Percentiles rank a stretch among this genome's conserved stretches.
These are phyloP conservation scores for Jatropha podagrica DNA, from an alignment of 441 rosid species.

Conservation along the genomic window DNA sequence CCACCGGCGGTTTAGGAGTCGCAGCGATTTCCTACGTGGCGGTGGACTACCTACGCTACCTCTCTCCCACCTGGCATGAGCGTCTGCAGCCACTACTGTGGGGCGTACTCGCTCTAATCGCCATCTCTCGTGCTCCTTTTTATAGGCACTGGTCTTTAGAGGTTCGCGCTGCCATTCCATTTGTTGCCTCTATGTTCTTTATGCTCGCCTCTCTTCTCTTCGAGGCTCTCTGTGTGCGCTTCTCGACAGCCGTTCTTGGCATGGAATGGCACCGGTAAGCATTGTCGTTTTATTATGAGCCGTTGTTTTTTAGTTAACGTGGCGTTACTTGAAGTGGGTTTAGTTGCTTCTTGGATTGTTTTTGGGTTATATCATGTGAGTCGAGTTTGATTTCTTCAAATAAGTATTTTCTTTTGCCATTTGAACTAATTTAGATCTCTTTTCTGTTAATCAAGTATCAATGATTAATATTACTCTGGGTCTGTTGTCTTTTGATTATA, in stretches of 20 bases:
- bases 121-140: conserved; percentile 67
- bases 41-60: conserved; percentile 73
- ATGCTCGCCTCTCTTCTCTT: conserved; percentile 71
- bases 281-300: background rate
- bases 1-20: conserved; percentile 62
- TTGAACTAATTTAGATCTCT: background rate
- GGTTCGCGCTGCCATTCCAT: conserved; percentile 65
- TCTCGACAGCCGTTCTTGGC: conserved; percentile 81
- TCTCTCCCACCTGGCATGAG: conserved; percentile 74
- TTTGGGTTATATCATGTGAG: background rate
- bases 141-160: conserved; percentile 85
- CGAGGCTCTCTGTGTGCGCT: conserved; percentile 86
- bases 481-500: background rate
- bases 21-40: conserved; percentile 77
- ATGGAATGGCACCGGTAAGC: conserved; percentile 85
- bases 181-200: conserved; percentile 66
- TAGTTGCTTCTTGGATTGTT: background rate
- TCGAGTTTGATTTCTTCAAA: background rate
- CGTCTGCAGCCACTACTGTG: conserved; percentile 78
- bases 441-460: background rate
- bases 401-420: background rate
- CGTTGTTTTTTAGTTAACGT: background rate
- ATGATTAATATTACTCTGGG: background rate
- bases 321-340: background rate
- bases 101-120: conserved; percentile 60